phyloP scores from a whole-genome alignment of 2,329 filamentous ascomycete species.

The Monilinia polystroma region DNA sequence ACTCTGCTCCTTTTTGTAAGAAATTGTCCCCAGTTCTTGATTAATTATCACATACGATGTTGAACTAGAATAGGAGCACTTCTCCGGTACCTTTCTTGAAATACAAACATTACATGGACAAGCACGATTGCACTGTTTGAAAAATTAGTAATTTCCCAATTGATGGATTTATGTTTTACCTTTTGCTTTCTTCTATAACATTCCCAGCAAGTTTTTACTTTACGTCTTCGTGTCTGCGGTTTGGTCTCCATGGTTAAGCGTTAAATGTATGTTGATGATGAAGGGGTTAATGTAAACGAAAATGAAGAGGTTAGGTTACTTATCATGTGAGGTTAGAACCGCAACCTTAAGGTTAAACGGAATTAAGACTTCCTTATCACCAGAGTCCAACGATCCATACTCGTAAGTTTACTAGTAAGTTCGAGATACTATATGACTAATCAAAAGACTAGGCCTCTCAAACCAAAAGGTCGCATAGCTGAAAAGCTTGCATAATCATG shows the following conservation, averaged over 20 bases:
- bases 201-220: constrained; percentile 60
- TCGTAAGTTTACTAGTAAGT: not conserved
- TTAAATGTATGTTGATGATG: not conserved
- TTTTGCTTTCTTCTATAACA: constrained; percentile 41
- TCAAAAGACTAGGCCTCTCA: not conserved
- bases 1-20: not conserved
- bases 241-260: constrained; percentile 9
- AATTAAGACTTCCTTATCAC: not conserved
- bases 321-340: not conserved
- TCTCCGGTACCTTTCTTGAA: constrained; percentile 48
- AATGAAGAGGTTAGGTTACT: not conserved
- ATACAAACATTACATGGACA: constrained; percentile 35
- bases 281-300: not conserved
- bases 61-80: constrained; percentile 54
- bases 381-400: too few species aligned
- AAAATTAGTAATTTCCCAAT: not conserved
- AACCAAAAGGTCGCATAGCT: not conserved
- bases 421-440: not conserved
- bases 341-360: too few species aligned
- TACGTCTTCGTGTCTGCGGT: constrained; percentile 50
- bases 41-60: constrained; percentile 49
- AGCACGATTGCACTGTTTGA: constrained; percentile 17
- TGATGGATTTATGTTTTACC: constrained; percentile 11
- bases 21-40: not conserved
- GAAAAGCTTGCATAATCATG: too few species aligned